Conservation (phyloP, 2,329 filamentous ascomycete species). For the Cryphonectria parasitica region DNA sequence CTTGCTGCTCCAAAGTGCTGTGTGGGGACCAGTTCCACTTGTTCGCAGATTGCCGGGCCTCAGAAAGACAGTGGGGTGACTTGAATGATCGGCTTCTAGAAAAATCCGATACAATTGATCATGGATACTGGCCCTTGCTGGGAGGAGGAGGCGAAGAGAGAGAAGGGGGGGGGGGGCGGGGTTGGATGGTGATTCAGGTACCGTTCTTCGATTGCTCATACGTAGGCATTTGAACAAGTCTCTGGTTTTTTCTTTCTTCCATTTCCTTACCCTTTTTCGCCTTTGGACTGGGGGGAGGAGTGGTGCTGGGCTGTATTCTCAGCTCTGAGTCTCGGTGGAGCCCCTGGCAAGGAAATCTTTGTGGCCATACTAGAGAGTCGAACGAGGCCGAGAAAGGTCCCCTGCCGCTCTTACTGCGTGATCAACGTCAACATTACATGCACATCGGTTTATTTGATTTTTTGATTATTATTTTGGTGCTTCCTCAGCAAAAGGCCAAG, state of each 20-base stretch:
- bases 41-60: conserved; percentile 20
- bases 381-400: background rate
- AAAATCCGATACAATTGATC: conserved; percentile 4
- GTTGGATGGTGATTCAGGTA: background rate
- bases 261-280: background rate
- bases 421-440: background rate
- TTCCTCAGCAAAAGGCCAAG: background rate
- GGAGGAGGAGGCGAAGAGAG: background rate
- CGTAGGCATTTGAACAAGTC: background rate
- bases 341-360: background rate
- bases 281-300: background rate
- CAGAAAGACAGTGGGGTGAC: background rate
- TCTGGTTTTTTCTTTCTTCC: background rate
- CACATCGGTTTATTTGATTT: background rate
- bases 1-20: background rate
- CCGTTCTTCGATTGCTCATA: background rate
- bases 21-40: conserved; percentile 5
- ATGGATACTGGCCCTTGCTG: background rate
- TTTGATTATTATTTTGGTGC: background rate
- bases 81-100: conserved; percentile 3
- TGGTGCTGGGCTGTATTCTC: conserved; percentile 1
- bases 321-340: conserved; percentile 5
- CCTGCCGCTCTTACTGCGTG: background rate
- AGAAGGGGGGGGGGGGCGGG: too few relatives aligned
- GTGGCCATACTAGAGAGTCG: background rate